Evolutionary conservation across 257 asterid genomes (phyloP).

Genomic region (Nicotiana otophora): DNA sequence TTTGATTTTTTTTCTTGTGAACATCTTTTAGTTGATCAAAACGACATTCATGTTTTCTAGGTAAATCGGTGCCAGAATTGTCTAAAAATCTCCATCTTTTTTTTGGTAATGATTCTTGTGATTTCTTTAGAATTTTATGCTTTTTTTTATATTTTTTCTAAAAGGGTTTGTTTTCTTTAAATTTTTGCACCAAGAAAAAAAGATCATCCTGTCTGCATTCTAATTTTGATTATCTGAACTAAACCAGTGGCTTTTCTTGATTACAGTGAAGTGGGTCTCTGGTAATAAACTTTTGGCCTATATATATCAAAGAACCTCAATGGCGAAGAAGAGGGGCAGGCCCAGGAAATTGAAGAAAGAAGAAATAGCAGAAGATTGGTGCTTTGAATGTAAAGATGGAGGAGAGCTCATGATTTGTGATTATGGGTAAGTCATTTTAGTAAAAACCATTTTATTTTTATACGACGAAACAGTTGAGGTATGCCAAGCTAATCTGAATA

Average conservation of each 20-base stretch:
- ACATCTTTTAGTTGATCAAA: neutral
- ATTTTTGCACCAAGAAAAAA: too few relatives aligned
- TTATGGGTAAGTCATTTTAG: constrained; percentile 30
- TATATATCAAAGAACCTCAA: neutral
- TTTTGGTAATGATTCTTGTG: neutral
- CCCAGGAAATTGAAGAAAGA: constrained; percentile 34
- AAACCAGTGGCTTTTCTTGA: neutral
- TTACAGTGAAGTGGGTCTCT: constrained; percentile 3
- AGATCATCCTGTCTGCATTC: neutral
- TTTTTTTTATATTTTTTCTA: neutral
- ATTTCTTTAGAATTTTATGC: neutral
- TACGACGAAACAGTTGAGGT: neutral
- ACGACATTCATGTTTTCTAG: neutral
- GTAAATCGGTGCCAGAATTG: neutral
- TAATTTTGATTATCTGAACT: neutral
- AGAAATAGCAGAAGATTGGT: constrained; percentile 54
- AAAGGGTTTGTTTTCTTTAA: neutral
- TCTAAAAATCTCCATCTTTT: neutral
- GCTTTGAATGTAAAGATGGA: constrained; percentile 83
- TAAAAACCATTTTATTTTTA: neutral
- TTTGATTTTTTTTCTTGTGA: neutral
- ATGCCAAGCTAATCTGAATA: neutral
- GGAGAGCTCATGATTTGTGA: constrained; percentile 67
- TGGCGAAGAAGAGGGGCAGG: constrained; percentile 33
- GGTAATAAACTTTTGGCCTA: neutral